A percentile compares a stretch with the other conserved stretches of the same genome.
Conservation (phyloP, 2,329 filamentous ascomycete species). For the Claviceps digitariae region DNA sequence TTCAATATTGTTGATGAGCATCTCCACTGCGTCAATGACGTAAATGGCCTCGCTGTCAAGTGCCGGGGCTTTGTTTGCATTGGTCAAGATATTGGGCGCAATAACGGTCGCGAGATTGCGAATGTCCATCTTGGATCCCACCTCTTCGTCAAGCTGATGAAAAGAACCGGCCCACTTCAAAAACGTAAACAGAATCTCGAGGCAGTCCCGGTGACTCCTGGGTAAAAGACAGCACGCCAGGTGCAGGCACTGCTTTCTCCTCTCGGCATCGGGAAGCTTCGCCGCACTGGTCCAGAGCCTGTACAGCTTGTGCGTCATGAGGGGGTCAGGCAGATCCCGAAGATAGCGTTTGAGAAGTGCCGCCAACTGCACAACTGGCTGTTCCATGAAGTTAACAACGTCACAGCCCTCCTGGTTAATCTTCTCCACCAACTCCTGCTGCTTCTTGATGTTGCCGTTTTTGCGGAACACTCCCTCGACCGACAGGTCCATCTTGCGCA, state of each 20-base stretch:
- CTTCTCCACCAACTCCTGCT: conserved; percentile 71
- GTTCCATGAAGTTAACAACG: conserved; percentile 70
- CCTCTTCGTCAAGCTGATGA: conserved; percentile 92
- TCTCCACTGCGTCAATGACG: conserved; percentile 85
- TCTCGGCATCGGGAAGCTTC: conserved; percentile 71
- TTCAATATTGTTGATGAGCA: conserved; percentile 84
- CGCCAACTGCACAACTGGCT: conserved; percentile 86
- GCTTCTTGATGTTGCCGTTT: conserved; percentile 93
- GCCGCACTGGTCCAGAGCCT: conserved; percentile 80
- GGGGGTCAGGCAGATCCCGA: conserved; percentile 81
- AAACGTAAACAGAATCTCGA: conserved; percentile 93
- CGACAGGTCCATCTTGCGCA: conserved; percentile 98
- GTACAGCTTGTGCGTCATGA: conserved; percentile 92
- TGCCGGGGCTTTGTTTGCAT: conserved; percentile 47
- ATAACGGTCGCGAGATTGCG: conserved; percentile 97
- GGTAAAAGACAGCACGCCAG: conserved; percentile 85
- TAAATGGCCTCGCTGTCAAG: conserved; percentile 82
- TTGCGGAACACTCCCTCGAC: conserved; percentile 98
- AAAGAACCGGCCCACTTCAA: conserved; percentile 96
- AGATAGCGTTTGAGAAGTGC: conserved; percentile 92
- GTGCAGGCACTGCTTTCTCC: conserved; percentile 74
- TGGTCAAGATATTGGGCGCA: conserved; percentile 84
- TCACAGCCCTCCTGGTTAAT: conserved; percentile 82
- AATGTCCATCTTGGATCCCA: conserved; percentile 97
- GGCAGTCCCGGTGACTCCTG: conserved; percentile 80